Evolutionary conservation across 202 grass and related monocot genomes (phyloP).

Genomic region (Bolboschoenoplectus hybrid): DNA sequence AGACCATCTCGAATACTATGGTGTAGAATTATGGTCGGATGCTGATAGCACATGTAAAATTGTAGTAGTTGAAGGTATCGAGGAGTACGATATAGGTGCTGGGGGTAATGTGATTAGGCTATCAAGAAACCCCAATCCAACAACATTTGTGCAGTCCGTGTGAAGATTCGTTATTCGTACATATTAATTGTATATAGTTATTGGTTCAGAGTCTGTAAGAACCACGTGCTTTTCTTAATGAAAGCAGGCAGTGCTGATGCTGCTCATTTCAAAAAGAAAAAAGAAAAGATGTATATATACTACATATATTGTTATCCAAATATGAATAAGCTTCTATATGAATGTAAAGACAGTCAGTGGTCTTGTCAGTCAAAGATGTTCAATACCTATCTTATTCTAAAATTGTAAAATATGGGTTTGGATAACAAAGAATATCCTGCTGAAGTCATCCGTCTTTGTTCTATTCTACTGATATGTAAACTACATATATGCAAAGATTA

Average conservation of each 20-base stretch:
- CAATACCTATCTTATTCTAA: not conserved
- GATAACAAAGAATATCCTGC: not conserved
- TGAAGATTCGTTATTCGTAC: not conserved
- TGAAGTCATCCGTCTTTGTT: not conserved
- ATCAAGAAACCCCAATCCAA: conserved; percentile 32
- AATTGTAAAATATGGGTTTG: not conserved
- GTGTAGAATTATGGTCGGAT: conserved; percentile 60
- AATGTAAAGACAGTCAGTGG: not conserved
- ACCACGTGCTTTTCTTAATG: not conserved
- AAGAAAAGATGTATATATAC: not conserved
- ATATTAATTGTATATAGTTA: not conserved
- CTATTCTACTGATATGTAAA: not conserved
- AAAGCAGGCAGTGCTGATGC: not conserved
- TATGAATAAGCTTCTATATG: not conserved
- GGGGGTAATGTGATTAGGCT: conserved; percentile 34
- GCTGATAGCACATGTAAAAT: conserved; percentile 64
- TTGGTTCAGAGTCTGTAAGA: not conserved
- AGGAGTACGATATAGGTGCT: conserved; percentile 37
- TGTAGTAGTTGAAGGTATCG: conserved; percentile 46
- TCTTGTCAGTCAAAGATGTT: conserved; percentile 2
- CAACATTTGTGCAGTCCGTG: conserved; percentile 16
- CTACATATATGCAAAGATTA: not conserved
- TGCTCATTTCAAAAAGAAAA: not conserved
- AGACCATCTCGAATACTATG: conserved; percentile 87
- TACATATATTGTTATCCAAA: not conserved